These are phyloP conservation scores for Clavariopsis aquatica DNA, from an alignment of 495 filamentous ascomycete species.

Conservation along the genomic window DNA sequence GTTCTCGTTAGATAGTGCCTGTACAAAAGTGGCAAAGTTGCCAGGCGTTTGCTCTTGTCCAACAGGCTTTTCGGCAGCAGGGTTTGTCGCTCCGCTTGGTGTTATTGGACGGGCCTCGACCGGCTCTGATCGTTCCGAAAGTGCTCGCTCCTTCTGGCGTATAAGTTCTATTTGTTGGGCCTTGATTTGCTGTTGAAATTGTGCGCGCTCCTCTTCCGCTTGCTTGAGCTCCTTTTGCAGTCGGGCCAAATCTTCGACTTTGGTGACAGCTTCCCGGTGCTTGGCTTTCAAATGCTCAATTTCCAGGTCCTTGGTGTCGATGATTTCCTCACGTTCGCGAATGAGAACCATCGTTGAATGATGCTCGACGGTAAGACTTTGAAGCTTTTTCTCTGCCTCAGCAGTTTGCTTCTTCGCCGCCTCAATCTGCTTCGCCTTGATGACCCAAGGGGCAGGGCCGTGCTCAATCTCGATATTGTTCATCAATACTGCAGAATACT, in stretches of 20 bases:
- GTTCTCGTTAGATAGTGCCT: slow-evolving; percentile 27
- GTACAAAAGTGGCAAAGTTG: slow-evolving; percentile 10
- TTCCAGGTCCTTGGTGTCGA: slow-evolving; percentile 78
- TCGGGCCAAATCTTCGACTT: slow-evolving; percentile 63
- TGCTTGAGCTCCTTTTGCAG: slow-evolving; percentile 8
- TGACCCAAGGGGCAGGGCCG: slow-evolving; percentile 74
- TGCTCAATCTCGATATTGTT: slow-evolving; percentile 85
- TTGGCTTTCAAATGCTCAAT: slow-evolving; percentile 90
- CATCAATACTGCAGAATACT: slow-evolving; percentile 70
- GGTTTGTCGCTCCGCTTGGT: background rate
- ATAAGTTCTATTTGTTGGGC: slow-evolving; percentile 3
- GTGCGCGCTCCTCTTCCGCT: slow-evolving; percentile 4
- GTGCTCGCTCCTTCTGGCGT: slow-evolving; percentile 2
- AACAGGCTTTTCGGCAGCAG: background rate
- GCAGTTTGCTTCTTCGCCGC: slow-evolving; percentile 73
- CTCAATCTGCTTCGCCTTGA: slow-evolving; percentile 76
- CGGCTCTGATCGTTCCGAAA: background rate
- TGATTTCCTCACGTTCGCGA: slow-evolving; percentile 63
- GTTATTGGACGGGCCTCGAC: background rate
- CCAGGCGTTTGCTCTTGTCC: background rate
- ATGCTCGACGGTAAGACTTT: slow-evolving; percentile 67
- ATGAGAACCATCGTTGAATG: slow-evolving; percentile 63
- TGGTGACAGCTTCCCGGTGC: slow-evolving; percentile 66
- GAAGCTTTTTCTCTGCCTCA: slow-evolving; percentile 64
- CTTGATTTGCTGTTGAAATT: slow-evolving; percentile 1